A percentile compares a stretch with the other conserved stretches of the same genome.
Evolutionary conservation across 2,329 filamentous ascomycete genomes (phyloP).

Genomic region (Aureobasidium musti): DNA sequence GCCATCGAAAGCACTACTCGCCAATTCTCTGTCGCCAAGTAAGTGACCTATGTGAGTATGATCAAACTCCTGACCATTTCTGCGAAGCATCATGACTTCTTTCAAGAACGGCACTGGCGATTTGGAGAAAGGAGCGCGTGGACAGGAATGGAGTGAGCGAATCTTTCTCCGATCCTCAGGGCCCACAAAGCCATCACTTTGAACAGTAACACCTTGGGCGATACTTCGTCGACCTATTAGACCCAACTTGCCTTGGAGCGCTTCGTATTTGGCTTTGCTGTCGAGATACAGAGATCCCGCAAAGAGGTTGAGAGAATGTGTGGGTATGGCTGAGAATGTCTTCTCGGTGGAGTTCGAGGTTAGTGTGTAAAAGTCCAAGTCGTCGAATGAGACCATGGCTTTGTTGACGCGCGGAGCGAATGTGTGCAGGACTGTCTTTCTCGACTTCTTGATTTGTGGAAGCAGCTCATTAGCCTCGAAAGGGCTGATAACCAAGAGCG

Average conservation of each 20-base stretch:
- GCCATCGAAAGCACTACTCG: slow-evolving; percentile 2
- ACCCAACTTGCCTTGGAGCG: neutral
- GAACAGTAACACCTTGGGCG: neutral
- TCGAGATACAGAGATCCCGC: slow-evolving; percentile 13
- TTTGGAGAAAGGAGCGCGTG: neutral
- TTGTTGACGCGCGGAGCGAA: slow-evolving; percentile 3
- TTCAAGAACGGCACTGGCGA: slow-evolving; percentile 19
- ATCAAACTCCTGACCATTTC: neutral
- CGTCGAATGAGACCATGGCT: neutral
- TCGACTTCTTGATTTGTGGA: slow-evolving; percentile 42
- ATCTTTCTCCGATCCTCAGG: neutral
- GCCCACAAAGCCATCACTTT: neutral
- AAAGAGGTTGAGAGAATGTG: neutral
- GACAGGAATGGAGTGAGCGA: neutral
- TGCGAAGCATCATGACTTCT: slow-evolving; percentile 4
- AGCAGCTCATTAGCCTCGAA: slow-evolving; percentile 61
- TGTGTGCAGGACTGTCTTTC: slow-evolving; percentile 36
- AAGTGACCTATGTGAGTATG: slow-evolving; percentile 21
- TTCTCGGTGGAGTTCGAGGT: too few relatives aligned
- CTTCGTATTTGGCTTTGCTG: neutral
- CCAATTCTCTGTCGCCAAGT: neutral
- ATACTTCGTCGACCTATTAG: neutral
- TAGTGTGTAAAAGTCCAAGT: slow-evolving; percentile 15
- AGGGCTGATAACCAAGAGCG: slow-evolving; percentile 61
- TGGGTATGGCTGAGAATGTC: too few relatives aligned